phyloP scores from a whole-genome alignment of 106 monocot species.

The Dendrobium officinale region DNA sequence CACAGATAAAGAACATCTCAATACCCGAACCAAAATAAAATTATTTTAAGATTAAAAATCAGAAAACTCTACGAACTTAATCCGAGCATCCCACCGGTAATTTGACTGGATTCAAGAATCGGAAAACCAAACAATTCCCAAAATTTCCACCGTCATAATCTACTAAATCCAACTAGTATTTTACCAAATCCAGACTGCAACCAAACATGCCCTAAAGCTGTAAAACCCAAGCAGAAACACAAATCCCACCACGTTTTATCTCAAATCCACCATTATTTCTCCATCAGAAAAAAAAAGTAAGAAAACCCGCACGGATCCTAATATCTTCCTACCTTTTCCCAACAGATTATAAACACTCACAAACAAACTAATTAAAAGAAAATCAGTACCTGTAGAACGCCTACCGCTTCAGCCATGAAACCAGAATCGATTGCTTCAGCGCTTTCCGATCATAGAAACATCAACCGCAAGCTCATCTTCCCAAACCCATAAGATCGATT shows the following conservation, averaged over 20 bases:
- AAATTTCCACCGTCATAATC: too few species aligned
- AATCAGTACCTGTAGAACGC: neutral
- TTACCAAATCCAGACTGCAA: neutral
- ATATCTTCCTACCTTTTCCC: neutral
- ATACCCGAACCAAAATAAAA: too few species aligned
- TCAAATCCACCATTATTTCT: neutral
- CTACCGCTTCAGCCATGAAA: neutral
- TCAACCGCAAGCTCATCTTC: neutral
- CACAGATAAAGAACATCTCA: too few species aligned
- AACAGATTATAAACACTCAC: neutral
- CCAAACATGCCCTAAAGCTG: too few species aligned
- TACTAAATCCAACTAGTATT: too few species aligned
- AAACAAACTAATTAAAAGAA: neutral
- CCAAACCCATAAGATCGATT: neutral
- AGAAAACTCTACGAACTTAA: neutral
- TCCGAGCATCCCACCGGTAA: neutral
- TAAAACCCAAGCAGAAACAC: neutral
- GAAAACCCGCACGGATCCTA: neutral
- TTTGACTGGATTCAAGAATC: neutral
- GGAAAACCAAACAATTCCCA: too few species aligned
- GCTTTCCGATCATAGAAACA: neutral
- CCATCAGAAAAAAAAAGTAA: neutral
- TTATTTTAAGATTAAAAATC: neutral
- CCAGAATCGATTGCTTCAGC: neutral
- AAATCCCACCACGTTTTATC: neutral